phyloP scores from a whole-genome alignment of 2,329 filamentous ascomycete species.

The Verticillium nubilum region DNA sequence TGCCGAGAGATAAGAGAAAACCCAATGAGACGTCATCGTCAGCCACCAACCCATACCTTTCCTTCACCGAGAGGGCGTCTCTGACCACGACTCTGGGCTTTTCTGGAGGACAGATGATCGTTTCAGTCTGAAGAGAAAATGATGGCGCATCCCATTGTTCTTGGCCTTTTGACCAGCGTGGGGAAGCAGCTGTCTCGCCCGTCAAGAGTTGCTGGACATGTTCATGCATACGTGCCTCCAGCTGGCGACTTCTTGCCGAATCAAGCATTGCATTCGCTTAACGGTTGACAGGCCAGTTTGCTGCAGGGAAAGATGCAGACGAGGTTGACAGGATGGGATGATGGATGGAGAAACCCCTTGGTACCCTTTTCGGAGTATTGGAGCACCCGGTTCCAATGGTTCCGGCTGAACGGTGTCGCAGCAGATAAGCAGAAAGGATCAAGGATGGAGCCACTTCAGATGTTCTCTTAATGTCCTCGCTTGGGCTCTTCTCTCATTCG shows the following conservation, averaged over 20 bases:
- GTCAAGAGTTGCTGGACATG: no score
- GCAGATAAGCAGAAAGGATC: not conserved
- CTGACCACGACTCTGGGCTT: not conserved
- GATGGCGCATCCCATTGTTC: no score
- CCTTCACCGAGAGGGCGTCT: no score
- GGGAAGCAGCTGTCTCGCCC: no score
- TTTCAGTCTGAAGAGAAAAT: no score
- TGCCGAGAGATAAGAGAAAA: conserved; percentile 11
- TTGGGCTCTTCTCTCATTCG: not conserved
- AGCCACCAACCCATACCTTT: not conserved
- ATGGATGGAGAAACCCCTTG: not conserved
- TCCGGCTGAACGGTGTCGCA: not conserved
- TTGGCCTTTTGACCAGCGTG: no score
- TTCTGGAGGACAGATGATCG: no score
- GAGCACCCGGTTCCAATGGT: not conserved
- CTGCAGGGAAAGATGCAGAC: not conserved
- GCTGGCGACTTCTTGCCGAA: no score
- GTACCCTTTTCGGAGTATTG: not conserved
- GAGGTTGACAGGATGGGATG: not conserved
- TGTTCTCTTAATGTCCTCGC: not conserved
- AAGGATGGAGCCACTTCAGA: not conserved
- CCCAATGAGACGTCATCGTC: conserved; percentile 2
- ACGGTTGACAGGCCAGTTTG: not conserved
- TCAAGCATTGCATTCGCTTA: not conserved
- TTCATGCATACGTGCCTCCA: no score